Conservation (phyloP, 495 filamentous ascomycete genomes). For the Trichoderma gamsii region DNA sequence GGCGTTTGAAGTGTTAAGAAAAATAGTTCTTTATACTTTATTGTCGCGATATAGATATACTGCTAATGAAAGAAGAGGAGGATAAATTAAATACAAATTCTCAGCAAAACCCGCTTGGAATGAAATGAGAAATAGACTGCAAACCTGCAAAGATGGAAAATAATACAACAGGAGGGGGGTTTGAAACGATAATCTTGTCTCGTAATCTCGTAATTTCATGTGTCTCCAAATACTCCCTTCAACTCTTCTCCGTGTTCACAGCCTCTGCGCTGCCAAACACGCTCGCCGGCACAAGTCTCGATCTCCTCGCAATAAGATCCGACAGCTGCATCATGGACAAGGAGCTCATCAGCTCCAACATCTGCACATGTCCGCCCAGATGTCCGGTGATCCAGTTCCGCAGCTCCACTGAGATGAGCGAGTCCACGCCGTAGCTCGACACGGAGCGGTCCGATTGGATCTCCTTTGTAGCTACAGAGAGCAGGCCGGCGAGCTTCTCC, state of each 20-base stretch:
- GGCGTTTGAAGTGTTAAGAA: background rate
- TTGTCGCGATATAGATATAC: too few relatives aligned
- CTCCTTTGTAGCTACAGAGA: conserved; percentile 25
- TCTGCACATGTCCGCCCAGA: conserved; percentile 11
- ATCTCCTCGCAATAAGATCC: conserved; percentile 11
- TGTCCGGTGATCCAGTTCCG: conserved; percentile 28
- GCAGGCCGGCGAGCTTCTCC: conserved; percentile 23
- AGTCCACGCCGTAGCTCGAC: conserved; percentile 33
- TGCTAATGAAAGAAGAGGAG: too few relatives aligned
- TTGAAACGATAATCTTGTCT: too few relatives aligned
- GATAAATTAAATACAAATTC: too few relatives aligned
- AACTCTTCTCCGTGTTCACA: background rate
- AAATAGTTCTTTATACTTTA: background rate
- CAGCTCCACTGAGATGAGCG: conserved; percentile 35
- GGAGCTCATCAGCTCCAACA: conserved; percentile 18
- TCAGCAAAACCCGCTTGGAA: background rate
- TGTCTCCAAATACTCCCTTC: background rate
- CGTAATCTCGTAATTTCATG: too few relatives aligned
- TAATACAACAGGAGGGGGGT: too few relatives aligned
- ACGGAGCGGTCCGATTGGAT: conserved; percentile 24
- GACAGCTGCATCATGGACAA: conserved; percentile 15
- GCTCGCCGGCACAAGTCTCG: background rate
- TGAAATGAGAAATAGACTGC: background rate
- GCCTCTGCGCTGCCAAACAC: background rate
- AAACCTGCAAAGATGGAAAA: background rate